phyloP scores from a whole-genome alignment of 2,329 filamentous ascomycete species.

The Mycogone perniciosa region DNA sequence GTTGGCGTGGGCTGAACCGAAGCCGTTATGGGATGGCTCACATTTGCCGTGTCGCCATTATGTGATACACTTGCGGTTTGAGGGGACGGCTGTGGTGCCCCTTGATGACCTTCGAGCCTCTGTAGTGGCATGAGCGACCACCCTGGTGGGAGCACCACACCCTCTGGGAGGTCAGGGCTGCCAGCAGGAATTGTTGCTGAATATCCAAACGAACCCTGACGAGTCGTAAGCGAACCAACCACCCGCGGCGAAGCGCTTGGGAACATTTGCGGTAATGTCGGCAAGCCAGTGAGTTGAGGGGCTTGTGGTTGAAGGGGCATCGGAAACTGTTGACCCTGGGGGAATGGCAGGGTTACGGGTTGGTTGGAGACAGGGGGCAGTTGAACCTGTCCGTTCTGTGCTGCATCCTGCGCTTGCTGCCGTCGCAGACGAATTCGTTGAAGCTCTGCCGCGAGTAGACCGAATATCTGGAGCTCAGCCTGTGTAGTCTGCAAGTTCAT shows the following conservation, averaged over 20 bases:
- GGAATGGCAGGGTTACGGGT: constrained; percentile 4
- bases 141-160: constrained; percentile 56
- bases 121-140: constrained; percentile 60
- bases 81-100: constrained; percentile 16
- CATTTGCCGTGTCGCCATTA: constrained; percentile 13
- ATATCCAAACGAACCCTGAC: constrained; percentile 41
- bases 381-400: constrained; percentile 17
- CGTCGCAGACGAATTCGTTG: constrained; percentile 54
- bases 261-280: constrained; percentile 17
- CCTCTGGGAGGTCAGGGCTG: constrained; percentile 55
- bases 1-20: constrained; percentile 4
- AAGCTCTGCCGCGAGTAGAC: constrained; percentile 61
- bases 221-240: constrained; percentile 36
- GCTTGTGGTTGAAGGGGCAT: not conserved
- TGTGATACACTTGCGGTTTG: constrained; percentile 18
- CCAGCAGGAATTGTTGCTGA: constrained; percentile 51
- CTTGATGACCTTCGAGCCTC: constrained; percentile 39
- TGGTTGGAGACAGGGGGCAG: constrained; percentile 10
- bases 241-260: constrained; percentile 29
- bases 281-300: constrained; percentile 1
- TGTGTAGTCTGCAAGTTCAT: constrained; percentile 55
- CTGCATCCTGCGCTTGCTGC: constrained; percentile 28
- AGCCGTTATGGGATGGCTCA: constrained; percentile 7
- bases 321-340: constrained; percentile 15
- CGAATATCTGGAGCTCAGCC: constrained; percentile 62